Evolutionary conservation across 345 rosid genomes (phyloP), one percentile per base, ranked within the genome.

Genomic region (Abelmoschus esculentus): DNA sequence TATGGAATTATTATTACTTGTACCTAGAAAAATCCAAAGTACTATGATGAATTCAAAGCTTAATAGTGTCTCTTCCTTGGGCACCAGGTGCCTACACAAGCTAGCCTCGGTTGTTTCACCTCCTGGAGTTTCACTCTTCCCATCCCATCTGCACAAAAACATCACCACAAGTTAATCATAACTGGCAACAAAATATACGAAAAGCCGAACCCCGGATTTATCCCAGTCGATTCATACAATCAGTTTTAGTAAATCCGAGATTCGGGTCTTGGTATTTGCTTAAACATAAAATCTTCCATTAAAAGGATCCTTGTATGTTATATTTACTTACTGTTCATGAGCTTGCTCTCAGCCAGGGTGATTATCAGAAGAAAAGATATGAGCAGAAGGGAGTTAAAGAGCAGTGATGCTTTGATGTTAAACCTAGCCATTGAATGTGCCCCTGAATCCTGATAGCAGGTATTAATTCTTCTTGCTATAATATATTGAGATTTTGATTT

Each of bases 301-400:
- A 46, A 46, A 46, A 46, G 12, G 15, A 46, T 46, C 12, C 40
- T 10, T 11, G 50, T 46, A 9, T 10, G 14, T 9, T 46, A 46
- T 46, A 11, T 9, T 46, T 46, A 46, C 55, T 65, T 65, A 65
- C 69, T 12, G 56, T 3, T 42, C 11, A 46, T n/a, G 2, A 40
- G 22, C 28, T 15, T 66, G 69, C 69, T 47, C 19, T 66, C 69
- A 4, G 69, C 69, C 69, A 66, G 46, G 69, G 40, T 42, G 36
- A 46, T 15, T n/a, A 66, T 66, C 22, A 66, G 69, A 22, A 65
- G n/a, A 40, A 65, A 22, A 44, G 69, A 66, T 1, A 66, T 10
- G 56, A 66, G 36, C 6, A 66, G 36, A 6, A 15, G 19, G 15
- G 47, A 46, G 69, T 66, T 66, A 2, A 46, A 28, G 18, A 6